Evolutionary conservation across 768 basidiomycete species (phyloP), one percentile per base, ranked within the genome.

Genomic region (Naematelia encephala): DNA sequence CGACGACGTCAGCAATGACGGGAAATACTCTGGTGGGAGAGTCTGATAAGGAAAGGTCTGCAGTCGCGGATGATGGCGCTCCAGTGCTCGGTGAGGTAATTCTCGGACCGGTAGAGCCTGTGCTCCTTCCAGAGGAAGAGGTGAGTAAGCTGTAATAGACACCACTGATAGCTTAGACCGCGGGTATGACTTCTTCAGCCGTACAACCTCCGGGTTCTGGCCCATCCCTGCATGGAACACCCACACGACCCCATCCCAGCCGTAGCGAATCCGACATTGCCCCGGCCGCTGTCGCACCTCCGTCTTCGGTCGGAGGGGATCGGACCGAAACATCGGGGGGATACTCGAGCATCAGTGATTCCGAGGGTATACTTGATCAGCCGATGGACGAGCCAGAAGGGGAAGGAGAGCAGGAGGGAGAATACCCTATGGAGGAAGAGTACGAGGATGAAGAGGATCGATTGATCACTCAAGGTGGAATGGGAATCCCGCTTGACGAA

Each of bases 401-500:
- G 59, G 83, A 85, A 55, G 84, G 88, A 27, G 78, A 81, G 49
- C 84, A 88, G 52, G 84, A 65, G 10, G 59, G 61, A 26, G 68
- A 71, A 44, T 75, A 68, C 47, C 68, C 61, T 1, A 42, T 68
- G n/a, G 75, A 76, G 30, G 73, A 75, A 42, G 75, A 79, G 48
- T 75, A 78, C 51, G 89, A 94, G 70, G 91, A 94, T 60, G 91
- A 96, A 57, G 93, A 96, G 74, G 89, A 91, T 65, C 81, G 86
- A 63, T 81, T 97, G 55, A 93, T 96, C 62, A 81, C 86, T 78
- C 88, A 87, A 56, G 93, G 93, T 43, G 94, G 96, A 11, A 87
- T 90, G 57, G 96, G 96, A 30, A 97, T 98, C 57, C 94, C 94
- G 21, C 83, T 91, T 43, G 93, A 92, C 30, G 86, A 89, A 49